These are phyloP conservation scores for Suillus subalutaceus DNA, from an alignment of 768 basidiomycete species.

Conservation along the genomic window DNA sequence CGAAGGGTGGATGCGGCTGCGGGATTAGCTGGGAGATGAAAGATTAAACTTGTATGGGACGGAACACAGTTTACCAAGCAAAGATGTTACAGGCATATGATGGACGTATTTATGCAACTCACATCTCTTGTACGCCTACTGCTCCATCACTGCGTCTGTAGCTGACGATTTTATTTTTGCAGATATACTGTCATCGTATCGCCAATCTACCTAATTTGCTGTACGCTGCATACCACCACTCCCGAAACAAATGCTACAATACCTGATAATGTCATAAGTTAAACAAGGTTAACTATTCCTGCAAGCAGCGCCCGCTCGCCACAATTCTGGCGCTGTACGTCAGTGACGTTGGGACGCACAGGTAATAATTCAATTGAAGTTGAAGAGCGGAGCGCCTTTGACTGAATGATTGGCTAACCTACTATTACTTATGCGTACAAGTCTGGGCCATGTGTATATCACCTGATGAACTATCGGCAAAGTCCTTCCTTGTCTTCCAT, in stretches of 20 bases:
- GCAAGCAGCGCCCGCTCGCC: neutral
- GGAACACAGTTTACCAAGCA: neutral
- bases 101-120: neutral
- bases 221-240: neutral
- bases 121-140: neutral
- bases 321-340: neutral
- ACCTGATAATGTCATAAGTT: neutral
- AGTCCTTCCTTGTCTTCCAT: neutral
- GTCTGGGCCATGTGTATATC: neutral
- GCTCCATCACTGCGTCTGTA: neutral
- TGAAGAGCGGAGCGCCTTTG: neutral
- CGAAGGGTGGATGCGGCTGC: slow-evolving; percentile 93
- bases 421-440: neutral
- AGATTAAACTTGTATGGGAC: slow-evolving; percentile 11
- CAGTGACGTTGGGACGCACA: neutral
- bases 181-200: neutral
- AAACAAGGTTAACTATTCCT: neutral
- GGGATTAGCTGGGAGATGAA: slow-evolving; percentile 96
- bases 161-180: neutral
- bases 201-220: neutral
- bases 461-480: neutral
- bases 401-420: neutral
- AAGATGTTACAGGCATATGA: neutral
- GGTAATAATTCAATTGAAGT: neutral
- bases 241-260: neutral